These are phyloP conservation scores for Globisporangium takayamanum DNA, from an alignment of 352 stramenopile genomes.

Conservation along the genomic window DNA sequence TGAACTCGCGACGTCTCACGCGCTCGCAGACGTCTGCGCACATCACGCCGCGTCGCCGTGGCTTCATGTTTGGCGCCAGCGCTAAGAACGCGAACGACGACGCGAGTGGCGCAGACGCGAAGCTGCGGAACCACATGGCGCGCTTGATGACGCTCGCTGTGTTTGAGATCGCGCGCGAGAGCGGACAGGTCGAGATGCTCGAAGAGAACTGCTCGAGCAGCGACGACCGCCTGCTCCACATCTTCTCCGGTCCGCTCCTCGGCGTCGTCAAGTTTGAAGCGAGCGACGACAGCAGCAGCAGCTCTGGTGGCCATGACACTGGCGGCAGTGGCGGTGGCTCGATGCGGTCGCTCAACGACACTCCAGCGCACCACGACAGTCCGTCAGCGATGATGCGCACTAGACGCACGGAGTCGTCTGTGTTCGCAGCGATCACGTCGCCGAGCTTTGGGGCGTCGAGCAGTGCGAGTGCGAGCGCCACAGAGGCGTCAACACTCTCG, in stretches of 20 bases:
- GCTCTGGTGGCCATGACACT: background rate
- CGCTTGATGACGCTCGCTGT: conserved; percentile 31
- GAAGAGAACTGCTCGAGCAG: conserved; percentile 41
- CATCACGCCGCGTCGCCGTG: conserved; percentile 31
- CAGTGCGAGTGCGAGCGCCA: conserved; percentile 14
- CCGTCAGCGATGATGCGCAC: conserved; percentile 31
- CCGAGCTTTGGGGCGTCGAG: conserved; percentile 14
- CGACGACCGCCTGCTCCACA: conserved; percentile 55
- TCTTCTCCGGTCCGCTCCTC: conserved; percentile 66
- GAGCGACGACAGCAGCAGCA: conserved; percentile 11
- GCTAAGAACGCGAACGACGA: conserved; percentile 28
- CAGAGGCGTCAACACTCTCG: conserved; percentile 4
- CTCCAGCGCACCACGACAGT: conserved; percentile 19
- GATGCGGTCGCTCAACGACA: conserved; percentile 18
- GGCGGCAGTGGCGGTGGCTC: conserved; percentile 4
- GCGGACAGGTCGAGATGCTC: conserved; percentile 36
- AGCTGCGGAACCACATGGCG: conserved; percentile 29
- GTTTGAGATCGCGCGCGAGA: conserved; percentile 29
- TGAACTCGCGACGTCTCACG: conserved; percentile 31
- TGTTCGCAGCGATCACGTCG: conserved; percentile 38
- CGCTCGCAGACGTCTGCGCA: conserved; percentile 29
- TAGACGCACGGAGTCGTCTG: conserved; percentile 47
- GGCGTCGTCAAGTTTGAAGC: conserved; percentile 55
- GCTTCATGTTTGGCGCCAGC: conserved; percentile 66
- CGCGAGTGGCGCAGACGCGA: conserved; percentile 17